Evolutionary conservation across 495 filamentous ascomycete species (phyloP).

Genomic region (Physcia stellaris): DNA sequence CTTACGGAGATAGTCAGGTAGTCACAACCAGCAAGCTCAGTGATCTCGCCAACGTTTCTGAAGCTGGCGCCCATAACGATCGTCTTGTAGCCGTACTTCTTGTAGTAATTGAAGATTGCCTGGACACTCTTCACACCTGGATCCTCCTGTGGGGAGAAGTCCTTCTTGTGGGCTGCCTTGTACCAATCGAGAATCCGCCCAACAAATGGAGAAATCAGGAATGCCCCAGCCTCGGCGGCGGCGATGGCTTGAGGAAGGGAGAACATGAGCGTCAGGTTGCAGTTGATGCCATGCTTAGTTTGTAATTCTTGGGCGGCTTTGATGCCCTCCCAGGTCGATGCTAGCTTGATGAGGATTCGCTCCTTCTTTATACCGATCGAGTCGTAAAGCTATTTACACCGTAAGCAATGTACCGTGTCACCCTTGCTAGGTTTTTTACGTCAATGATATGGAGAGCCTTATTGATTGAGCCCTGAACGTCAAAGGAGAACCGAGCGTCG

Average conservation of each 20-base stretch:
- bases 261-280: constrained; percentile 99
- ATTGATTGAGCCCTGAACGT: constrained; percentile 77
- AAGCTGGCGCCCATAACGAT: constrained; percentile 99
- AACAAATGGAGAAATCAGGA: constrained; percentile 98
- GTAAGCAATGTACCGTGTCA: too few relatives aligned
- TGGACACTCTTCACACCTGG: constrained; percentile 94
- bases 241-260: constrained; percentile 90
- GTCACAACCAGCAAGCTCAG: constrained; percentile 93
- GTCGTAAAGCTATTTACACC: constrained; percentile 77
- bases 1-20: constrained; percentile 94
- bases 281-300: constrained; percentile 86
- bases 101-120: constrained; percentile 99
- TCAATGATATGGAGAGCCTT: constrained; percentile 98
- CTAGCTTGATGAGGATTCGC: constrained; percentile 57
- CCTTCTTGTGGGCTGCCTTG: constrained; percentile 91
- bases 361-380: constrained; percentile 81
- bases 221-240: constrained; percentile 90
- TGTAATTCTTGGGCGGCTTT: constrained; percentile 92
- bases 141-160: constrained; percentile 78
- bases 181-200: constrained; percentile 99
- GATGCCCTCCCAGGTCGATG: constrained; percentile 78
- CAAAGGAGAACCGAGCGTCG: constrained; percentile 92
- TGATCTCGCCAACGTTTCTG: constrained; percentile 91
- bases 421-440: constrained; percentile 36
- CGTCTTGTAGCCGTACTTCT: constrained; percentile 97